Percentiles rank a stretch among this genome's conserved stretches.
Evolutionary conservation across 805 yeast genomes (phyloP).

Genomic region (Metschnikowia proteae): DNA sequence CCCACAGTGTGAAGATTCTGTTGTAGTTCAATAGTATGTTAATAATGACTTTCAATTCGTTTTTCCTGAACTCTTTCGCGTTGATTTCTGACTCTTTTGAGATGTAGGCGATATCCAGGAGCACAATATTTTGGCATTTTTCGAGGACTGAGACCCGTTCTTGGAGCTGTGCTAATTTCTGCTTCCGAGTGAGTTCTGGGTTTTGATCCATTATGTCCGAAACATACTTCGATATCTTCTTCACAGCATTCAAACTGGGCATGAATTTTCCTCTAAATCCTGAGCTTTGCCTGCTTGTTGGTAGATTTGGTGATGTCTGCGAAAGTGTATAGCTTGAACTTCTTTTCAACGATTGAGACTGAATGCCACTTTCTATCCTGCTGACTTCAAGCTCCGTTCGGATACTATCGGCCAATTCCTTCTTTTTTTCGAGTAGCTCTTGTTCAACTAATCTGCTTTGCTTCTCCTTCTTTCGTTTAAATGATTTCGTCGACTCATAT

Average conservation of each 20-base stretch:
- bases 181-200: constrained; percentile 61
- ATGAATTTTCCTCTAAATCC: constrained; percentile 41
- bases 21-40: constrained; percentile 52
- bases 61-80: constrained; percentile 46
- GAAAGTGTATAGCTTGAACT: constrained; percentile 18
- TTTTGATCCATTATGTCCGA: constrained; percentile 61
- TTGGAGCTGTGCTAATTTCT: constrained; percentile 45
- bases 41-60: constrained; percentile 49
- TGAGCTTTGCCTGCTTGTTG: constrained; percentile 1
- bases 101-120: constrained; percentile 38
- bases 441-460: constrained; percentile 31
- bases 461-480: constrained; percentile 42
- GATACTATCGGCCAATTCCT: constrained; percentile 28
- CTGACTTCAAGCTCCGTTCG: constrained; percentile 29
- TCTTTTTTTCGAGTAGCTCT: constrained; percentile 31
- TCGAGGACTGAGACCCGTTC: constrained; percentile 52
- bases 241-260: constrained; percentile 48
- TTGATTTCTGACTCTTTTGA: constrained; percentile 45
- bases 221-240: constrained; percentile 49
- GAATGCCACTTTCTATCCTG: constrained; percentile 25
- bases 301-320: not conserved
- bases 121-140: constrained; percentile 44
- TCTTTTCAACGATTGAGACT: constrained; percentile 21
- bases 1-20: constrained; percentile 59
- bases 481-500: constrained; percentile 55